phyloP scores from a whole-genome alignment of 108 stramenopile species.

The Cyclotella choctawhatcheeana region DNA sequence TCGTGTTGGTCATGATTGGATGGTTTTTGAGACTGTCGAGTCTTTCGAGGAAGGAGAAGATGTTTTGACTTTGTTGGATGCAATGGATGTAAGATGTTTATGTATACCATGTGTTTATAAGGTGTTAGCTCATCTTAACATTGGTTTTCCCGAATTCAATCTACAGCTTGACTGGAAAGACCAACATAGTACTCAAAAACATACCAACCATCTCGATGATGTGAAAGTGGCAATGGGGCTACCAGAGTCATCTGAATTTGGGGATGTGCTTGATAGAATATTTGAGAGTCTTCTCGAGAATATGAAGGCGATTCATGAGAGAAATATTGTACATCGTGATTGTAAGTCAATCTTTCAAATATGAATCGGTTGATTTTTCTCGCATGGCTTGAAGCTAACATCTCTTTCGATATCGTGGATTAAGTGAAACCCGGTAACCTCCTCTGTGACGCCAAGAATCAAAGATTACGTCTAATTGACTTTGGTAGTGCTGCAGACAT shows the following conservation, averaged over 20 bases:
- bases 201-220: constrained; percentile 44
- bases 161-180: constrained; percentile 50
- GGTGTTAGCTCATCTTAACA: too few species aligned
- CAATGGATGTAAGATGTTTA: constrained; percentile 61
- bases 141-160: too few species aligned
- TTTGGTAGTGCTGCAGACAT: constrained; percentile 87
- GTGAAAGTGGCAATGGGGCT: constrained; percentile 56
- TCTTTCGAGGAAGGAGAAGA: constrained; percentile 3
- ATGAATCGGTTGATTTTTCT: neutral
- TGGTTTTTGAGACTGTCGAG: constrained; percentile 65
- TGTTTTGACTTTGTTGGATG: constrained; percentile 57
- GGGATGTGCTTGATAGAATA: constrained; percentile 57
- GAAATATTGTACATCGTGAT: constrained; percentile 79
- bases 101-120: too few species aligned
- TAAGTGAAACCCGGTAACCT: constrained; percentile 78
- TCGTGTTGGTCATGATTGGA: constrained; percentile 52
- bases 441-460: constrained; percentile 36
- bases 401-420: neutral
- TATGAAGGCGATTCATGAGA: constrained; percentile 53
- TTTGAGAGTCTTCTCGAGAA: constrained; percentile 54
- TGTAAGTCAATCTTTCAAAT: constrained; percentile 19
- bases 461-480: constrained; percentile 66
- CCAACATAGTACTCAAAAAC: too few species aligned
- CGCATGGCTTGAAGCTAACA: neutral
- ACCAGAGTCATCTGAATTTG: constrained; percentile 49